Conservation (phyloP, 768 basidiomycete genomes). For the Suillus occidentalis region DNA sequence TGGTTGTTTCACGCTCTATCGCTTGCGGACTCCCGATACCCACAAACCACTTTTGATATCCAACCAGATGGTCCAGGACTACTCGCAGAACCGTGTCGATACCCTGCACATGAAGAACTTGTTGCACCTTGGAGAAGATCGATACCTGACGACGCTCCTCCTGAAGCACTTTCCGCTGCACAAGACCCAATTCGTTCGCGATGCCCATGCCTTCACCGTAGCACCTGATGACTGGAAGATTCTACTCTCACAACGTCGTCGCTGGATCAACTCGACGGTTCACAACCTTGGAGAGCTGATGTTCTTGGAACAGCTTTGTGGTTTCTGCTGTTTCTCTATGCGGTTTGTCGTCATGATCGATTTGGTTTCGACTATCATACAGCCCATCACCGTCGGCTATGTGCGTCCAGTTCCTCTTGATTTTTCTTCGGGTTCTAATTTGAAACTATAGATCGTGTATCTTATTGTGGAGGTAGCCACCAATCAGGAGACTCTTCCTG, state of each 20-base stretch:
- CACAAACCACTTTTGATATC: conserved; percentile 94
- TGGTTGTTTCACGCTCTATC: conserved; percentile 98
- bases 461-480: conserved; percentile 79
- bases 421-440: not conserved
- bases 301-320: conserved; percentile 88
- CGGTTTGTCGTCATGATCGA: conserved; percentile 98
- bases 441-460: conserved; percentile 67
- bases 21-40: conserved; percentile 90
- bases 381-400: conserved; percentile 86
- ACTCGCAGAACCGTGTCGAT: conserved; percentile 94
- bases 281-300: conserved; percentile 95
- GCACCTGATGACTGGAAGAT: conserved; percentile 97
- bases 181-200: conserved; percentile 95
- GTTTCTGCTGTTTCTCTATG: conserved; percentile 99
- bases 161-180: conserved; percentile 92
- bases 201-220: conserved; percentile 92
- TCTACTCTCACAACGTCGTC: conserved; percentile 91
- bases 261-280: conserved; percentile 99
- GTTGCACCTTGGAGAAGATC: conserved; percentile 97
- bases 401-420: conserved; percentile 46
- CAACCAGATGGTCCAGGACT: conserved; percentile 87
- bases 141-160: conserved; percentile 93
- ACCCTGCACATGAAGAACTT: conserved; percentile 99
- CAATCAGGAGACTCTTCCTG: conserved; percentile 66
- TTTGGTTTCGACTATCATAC: conserved; percentile 80